Evolutionary conservation across 1,284 basidiomycete genomes (phyloP), one percentile per base, ranked within the genome.

Genomic region (Puccinia horiana): DNA sequence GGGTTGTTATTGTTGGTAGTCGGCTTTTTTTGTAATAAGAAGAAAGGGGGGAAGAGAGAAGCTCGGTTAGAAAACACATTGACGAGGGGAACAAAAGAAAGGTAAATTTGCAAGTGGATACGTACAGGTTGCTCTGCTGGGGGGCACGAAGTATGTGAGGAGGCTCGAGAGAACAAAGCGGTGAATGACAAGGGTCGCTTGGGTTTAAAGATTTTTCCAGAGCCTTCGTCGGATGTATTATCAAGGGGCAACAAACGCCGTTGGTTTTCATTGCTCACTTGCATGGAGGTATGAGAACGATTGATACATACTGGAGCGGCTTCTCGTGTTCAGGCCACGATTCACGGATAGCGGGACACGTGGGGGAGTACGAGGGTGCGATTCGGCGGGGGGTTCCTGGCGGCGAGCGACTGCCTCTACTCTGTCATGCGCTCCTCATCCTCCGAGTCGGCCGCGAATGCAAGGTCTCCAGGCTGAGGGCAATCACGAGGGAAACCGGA

Each of bases 361-460:
- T 14, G 40, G 47, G 6, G 56, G 54, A 70, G 65, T 70, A 35
- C 40, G 56, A 80, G 52, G 73, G 29, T 47, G 42, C 12, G 40
- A 18, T 58, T 58, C 52, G 49, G 8, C n/a, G 29, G 32, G 73
- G n/a, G 5, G 69, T 8, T 8, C 1, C 63, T 65, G 63, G n/a
- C 37, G 73, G 40, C n/a, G 73, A 20, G 23, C 35, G 18, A 37
- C 35, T 76, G 8, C 56, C 44, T 67, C 63, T 29, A 8, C 32
- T 73, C 44, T 61, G 79, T 14, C 56, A n/a, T 40, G 23, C 80
- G 42, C 20, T 72, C 58, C 26, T 82, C 80, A 42, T 76, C 80
- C 26, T 76, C 80, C 35, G 80, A 82, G n/a, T 82, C 80, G 26
- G 44, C 80, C 37, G 80, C 80, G 32, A 82, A 82, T 16, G 80